Evolutionary conservation across 2,329 filamentous ascomycete species (phyloP).

Genomic region (Xylariales sp.): DNA sequence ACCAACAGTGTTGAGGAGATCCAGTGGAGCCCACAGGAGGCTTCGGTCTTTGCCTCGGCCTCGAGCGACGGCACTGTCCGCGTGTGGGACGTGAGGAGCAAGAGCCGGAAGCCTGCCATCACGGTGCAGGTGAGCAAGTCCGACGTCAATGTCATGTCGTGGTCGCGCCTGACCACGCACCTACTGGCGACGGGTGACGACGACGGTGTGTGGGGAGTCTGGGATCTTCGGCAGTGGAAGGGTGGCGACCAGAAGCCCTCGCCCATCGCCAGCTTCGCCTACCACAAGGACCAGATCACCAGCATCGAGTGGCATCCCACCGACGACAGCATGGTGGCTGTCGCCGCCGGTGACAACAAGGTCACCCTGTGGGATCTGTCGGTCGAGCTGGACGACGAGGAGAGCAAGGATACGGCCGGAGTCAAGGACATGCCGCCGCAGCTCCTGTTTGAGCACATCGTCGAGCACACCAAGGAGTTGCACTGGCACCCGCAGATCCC

Average conservation of each 20-base stretch:
- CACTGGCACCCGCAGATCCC: slow-evolving; percentile 98
- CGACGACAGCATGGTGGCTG: slow-evolving; percentile 91
- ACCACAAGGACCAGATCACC: slow-evolving; percentile 96
- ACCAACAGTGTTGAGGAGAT: slow-evolving; percentile 85
- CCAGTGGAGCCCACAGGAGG: slow-evolving; percentile 93
- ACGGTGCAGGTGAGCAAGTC: slow-evolving; percentile 77
- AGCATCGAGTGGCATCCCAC: slow-evolving; percentile 96
- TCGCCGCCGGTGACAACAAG: slow-evolving; percentile 89
- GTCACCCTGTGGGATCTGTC: slow-evolving; percentile 95
- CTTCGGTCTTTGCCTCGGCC: slow-evolving; percentile 89
- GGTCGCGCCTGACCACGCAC: slow-evolving; percentile 85
- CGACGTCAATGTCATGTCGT: slow-evolving; percentile 95
- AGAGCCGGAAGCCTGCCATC: slow-evolving; percentile 82
- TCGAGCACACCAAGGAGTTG: slow-evolving; percentile 89
- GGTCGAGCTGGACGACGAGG: slow-evolving; percentile 94
- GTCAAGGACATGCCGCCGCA: slow-evolving; percentile 90
- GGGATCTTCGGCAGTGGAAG: slow-evolving; percentile 97
- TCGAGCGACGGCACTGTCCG: slow-evolving; percentile 93
- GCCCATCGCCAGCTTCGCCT: slow-evolving; percentile 88
- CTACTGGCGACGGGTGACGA: slow-evolving; percentile 90
- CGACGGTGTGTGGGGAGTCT: slow-evolving; percentile 90
- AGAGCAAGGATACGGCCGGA: slow-evolving; percentile 83
- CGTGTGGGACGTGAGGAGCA: slow-evolving; percentile 92
- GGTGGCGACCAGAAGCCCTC: slow-evolving; percentile 59
- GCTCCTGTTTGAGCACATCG: slow-evolving; percentile 93